phyloP scores from a whole-genome alignment of 129 eudicot species.

The Centrapalus pauciflorus region DNA sequence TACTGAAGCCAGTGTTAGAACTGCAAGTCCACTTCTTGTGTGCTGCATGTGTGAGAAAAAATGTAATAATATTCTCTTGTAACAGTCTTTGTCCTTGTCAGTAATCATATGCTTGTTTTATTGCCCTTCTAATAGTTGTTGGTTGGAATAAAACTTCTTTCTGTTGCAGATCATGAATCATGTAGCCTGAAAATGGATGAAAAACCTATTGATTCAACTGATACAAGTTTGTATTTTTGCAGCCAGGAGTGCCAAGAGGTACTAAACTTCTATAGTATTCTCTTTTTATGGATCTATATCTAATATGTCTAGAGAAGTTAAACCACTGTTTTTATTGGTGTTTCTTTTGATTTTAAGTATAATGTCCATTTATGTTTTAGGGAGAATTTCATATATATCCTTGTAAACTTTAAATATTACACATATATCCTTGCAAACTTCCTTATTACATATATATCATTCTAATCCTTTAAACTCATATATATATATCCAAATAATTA shows the following conservation, averaged over 20 bases:
- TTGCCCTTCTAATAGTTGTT: not conserved
- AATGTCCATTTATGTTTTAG: no score
- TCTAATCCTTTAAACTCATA: no score
- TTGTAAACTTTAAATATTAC: no score
- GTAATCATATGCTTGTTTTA: slow-evolving; percentile 7
- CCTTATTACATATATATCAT: no score
- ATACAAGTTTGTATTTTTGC: slow-evolving; percentile 45
- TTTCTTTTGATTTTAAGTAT: not conserved
- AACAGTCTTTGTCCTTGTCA: not conserved
- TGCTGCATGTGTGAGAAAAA: slow-evolving; percentile 71
- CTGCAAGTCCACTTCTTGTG: slow-evolving; percentile 27
- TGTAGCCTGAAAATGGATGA: slow-evolving; percentile 43
- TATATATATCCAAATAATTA: no score
- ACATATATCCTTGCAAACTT: no score
- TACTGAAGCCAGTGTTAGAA: slow-evolving; percentile 17
- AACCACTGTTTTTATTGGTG: not conserved
- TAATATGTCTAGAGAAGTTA: not conserved
- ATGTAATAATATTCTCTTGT: slow-evolving; percentile 37
- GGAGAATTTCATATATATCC: no score
- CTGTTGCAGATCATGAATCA: slow-evolving; percentile 58
- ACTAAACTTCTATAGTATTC: slow-evolving; percentile 13
- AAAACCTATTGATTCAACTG: slow-evolving; percentile 23
- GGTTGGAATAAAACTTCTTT: slow-evolving; percentile 12
- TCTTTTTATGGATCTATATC: slow-evolving; percentile 1
- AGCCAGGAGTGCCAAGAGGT: slow-evolving; percentile 70